Conservation (phyloP, 345 rosid species). For the Syzygium aqueum region DNA sequence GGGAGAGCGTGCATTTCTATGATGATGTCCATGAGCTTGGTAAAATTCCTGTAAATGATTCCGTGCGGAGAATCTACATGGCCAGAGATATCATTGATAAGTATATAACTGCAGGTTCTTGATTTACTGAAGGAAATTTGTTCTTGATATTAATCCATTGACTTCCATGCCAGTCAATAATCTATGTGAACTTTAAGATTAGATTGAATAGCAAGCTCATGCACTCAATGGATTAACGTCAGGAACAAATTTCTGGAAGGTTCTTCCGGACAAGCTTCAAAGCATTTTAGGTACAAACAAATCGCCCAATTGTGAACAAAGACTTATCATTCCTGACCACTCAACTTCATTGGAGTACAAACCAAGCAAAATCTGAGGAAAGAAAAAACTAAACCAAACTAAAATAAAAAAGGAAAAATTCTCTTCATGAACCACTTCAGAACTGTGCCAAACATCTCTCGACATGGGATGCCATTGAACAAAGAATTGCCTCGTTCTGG, state of each 20-base stretch:
- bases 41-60: constrained; percentile 59
- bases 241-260: neutral
- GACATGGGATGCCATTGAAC: no score
- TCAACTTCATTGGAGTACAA: neutral
- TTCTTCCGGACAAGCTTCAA: neutral
- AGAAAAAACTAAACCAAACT: neutral
- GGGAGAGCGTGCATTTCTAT: constrained; percentile 85
- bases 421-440: neutral
- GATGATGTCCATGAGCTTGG: constrained; percentile 72
- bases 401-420: neutral
- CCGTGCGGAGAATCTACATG: constrained; percentile 76
- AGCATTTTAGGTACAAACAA: neutral
- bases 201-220: neutral
- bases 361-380: neutral
- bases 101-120: constrained; percentile 62
- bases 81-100: constrained; percentile 79
- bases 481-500: no score
- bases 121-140: neutral
- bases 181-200: neutral
- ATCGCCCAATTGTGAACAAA: neutral
- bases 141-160: neutral
- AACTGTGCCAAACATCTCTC: neutral
- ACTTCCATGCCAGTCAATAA: neutral
- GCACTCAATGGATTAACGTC: neutral
- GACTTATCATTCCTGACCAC: neutral